phyloP scores from a whole-genome alignment of 2,329 filamentous ascomycete genomes.

The Camillea tinctor region DNA sequence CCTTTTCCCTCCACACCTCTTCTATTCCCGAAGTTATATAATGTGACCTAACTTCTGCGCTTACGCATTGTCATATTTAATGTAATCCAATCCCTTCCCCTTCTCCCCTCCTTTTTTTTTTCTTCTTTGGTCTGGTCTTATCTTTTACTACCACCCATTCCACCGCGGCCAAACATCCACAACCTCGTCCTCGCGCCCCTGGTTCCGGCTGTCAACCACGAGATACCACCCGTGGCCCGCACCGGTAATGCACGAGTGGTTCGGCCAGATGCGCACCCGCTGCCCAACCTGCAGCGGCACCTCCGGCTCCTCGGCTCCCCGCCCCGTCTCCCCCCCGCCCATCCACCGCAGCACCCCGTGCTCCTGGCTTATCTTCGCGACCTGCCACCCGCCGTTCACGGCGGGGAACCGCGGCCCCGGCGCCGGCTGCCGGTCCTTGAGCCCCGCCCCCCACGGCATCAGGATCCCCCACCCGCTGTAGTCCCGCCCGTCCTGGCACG shows the following conservation, averaged over 20 bases:
- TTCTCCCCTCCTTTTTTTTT: too few relatives aligned
- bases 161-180: slow-evolving; percentile 76
- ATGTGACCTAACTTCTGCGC: too few relatives aligned
- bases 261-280: slow-evolving; percentile 71
- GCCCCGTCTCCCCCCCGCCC: slow-evolving; percentile 31
- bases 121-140: too few relatives aligned
- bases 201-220: slow-evolving; percentile 63
- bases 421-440: slow-evolving; percentile 30
- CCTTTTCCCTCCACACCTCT: too few relatives aligned
- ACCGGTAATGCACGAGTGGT: slow-evolving; percentile 77
- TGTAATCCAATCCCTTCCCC: too few relatives aligned
- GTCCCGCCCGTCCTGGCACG: slow-evolving; percentile 56
- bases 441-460: slow-evolving; percentile 54
- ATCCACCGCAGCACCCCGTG: slow-evolving; percentile 70
- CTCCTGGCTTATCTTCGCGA: slow-evolving; percentile 73
- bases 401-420: slow-evolving; percentile 43
- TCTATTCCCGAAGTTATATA: too few relatives aligned
- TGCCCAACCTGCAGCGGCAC: slow-evolving; percentile 59
- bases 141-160: slow-evolving; percentile 59
- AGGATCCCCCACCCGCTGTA: slow-evolving; percentile 73
- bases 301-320: slow-evolving; percentile 45
- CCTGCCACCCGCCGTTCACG: slow-evolving; percentile 58
- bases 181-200: slow-evolving; percentile 56
- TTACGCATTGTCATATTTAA: too few relatives aligned
- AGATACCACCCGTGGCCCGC: slow-evolving; percentile 72